Percentiles rank a stretch among this genome's conserved stretches.
Conservation (phyloP, 1,139 yeast genomes). For the Tardiomyces blankii region DNA sequence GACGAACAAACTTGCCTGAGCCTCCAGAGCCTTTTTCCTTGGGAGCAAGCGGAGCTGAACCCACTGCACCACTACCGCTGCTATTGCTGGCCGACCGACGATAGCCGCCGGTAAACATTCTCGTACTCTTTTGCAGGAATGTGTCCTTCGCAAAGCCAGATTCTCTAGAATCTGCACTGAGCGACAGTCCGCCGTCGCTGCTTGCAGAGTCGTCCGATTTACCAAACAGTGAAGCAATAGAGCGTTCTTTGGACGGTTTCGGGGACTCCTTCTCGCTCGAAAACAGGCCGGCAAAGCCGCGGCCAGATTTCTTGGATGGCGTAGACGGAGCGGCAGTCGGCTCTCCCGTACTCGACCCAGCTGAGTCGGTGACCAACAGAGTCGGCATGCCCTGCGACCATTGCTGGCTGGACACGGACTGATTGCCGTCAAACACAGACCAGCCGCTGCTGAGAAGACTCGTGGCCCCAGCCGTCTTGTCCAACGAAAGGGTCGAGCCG, state of each 20-base stretch:
- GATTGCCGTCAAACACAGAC: neutral
- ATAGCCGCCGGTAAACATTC: constrained; percentile 14
- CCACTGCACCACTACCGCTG: constrained; percentile 5
- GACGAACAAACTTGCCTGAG: constrained; percentile 17
- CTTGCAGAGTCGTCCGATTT: constrained; percentile 8
- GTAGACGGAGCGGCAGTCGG: neutral
- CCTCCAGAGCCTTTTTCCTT: constrained; percentile 2
- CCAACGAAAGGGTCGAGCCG: neutral
- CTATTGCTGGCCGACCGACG: constrained; percentile 7
- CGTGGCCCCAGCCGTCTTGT: neutral
- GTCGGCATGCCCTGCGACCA: neutral
- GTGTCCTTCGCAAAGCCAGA: constrained; percentile 3
- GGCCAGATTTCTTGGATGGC: neutral
- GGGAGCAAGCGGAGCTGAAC: constrained; percentile 5
- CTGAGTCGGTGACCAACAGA: neutral
- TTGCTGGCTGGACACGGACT: neutral
- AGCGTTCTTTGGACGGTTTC: neutral
- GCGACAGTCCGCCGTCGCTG: constrained; percentile 1
- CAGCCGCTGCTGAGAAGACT: neutral
- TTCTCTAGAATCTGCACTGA: constrained; percentile 8
- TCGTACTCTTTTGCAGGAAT: constrained; percentile 19
- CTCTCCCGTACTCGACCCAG: neutral
- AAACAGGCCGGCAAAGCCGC: constrained; percentile 1
- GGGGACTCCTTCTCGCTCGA: neutral
- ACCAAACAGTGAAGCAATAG: constrained; percentile 17